phyloP scores from a whole-genome alignment of 1,139 yeast species.

The Yamadazyma sp. region DNA sequence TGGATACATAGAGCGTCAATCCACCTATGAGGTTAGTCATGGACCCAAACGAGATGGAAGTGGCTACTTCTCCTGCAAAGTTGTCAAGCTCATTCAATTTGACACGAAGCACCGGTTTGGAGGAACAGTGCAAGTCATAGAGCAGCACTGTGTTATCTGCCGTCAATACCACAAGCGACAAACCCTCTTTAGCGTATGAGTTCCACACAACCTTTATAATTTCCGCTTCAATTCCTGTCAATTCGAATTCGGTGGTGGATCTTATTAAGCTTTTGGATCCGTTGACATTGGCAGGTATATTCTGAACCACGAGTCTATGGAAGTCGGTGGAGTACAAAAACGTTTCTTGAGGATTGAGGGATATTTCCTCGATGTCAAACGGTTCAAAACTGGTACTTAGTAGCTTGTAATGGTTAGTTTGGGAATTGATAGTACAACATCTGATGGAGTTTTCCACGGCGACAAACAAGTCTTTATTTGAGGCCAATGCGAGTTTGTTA shows the following conservation, averaged over 20 bases:
- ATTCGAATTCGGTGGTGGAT: slow-evolving; percentile 17
- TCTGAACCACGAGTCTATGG: slow-evolving; percentile 23
- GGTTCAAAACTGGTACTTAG: slow-evolving; percentile 8
- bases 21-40: slow-evolving; percentile 27
- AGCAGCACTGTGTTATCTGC: slow-evolving; percentile 22
- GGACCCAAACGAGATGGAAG: slow-evolving; percentile 40
- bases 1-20: slow-evolving; percentile 35
- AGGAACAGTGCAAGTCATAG: slow-evolving; percentile 30
- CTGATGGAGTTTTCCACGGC: slow-evolving; percentile 31
- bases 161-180: slow-evolving; percentile 32
- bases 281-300: slow-evolving; percentile 22
- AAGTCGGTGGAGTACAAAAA: slow-evolving; percentile 36
- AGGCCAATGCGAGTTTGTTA: slow-evolving; percentile 20
- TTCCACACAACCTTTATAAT: slow-evolving; percentile 37
- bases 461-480: slow-evolving; percentile 29
- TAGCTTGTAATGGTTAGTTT: slow-evolving; percentile 22
- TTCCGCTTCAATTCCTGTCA: slow-evolving; percentile 18
- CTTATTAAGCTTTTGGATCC: slow-evolving; percentile 9
- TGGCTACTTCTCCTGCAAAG: slow-evolving; percentile 19
- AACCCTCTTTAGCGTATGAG: slow-evolving; percentile 24
- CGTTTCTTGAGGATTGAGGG: slow-evolving; percentile 29
- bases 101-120: slow-evolving; percentile 25
- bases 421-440: slow-evolving; percentile 26
- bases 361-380: slow-evolving; percentile 24
- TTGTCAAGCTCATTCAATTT: slow-evolving; percentile 17